Conservation (phyloP, 1,284 basidiomycete species). For the Cystobasidium sp. region DNA sequence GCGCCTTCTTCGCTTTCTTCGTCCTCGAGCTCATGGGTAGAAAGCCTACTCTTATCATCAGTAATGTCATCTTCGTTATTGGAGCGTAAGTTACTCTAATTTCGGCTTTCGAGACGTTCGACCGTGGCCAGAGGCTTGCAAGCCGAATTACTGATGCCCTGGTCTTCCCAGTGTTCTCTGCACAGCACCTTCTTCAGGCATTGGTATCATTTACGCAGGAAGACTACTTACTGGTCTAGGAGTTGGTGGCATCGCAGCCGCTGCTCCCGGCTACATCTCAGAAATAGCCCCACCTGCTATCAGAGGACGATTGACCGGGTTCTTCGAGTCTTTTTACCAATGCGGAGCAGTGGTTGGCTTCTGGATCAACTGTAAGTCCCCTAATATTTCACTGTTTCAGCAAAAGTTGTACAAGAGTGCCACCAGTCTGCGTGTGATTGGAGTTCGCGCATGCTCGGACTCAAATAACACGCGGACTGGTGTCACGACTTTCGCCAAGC, state of each 20-base stretch:
- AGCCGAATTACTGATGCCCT: neutral
- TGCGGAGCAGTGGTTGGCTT: constrained; percentile 52
- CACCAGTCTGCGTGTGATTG: too few relatives aligned
- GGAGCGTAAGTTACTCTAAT: constrained; percentile 50
- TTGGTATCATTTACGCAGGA: constrained; percentile 53
- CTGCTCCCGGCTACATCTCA: constrained; percentile 57
- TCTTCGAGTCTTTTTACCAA: constrained; percentile 54
- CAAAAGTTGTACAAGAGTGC: too few relatives aligned
- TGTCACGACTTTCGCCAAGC: neutral
- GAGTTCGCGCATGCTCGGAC: too few relatives aligned
- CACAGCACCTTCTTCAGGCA: constrained; percentile 16
- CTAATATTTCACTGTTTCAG: neutral
- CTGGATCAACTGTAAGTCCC: constrained; percentile 53
- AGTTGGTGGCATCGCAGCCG: constrained; percentile 49
- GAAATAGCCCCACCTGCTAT: constrained; percentile 54
- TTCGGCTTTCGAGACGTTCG: constrained; percentile 51
- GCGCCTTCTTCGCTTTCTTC: constrained; percentile 48
- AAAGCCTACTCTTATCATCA: constrained; percentile 50
- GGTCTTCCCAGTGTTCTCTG: neutral
- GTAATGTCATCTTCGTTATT: constrained; percentile 55
- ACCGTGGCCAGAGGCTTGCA: constrained; percentile 1
- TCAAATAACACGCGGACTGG: neutral
- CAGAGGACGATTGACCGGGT: constrained; percentile 54
- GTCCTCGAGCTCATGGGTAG: constrained; percentile 54
- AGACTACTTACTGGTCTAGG: constrained; percentile 55